Conservation (phyloP, 2,329 filamentous ascomycete species). For the Verticillium nonalfalfae region DNA sequence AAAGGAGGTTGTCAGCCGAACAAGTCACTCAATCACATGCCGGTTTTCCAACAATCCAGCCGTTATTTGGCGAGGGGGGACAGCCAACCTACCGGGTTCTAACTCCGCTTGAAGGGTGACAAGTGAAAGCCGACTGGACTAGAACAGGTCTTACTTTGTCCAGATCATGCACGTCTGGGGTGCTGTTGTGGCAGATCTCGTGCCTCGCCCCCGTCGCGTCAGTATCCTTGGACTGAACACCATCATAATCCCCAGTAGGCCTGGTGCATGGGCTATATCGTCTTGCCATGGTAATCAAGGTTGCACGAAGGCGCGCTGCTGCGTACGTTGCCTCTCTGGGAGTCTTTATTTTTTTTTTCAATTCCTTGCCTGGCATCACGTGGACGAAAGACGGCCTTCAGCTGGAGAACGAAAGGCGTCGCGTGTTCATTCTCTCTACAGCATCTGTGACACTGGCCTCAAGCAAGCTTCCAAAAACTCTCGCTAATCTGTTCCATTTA, state of each 20-base stretch:
- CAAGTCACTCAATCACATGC: not conserved
- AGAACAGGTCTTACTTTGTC: conserved; percentile 2
- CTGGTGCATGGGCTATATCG: not conserved
- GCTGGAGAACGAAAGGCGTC: not conserved
- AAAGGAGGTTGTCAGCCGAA: not conserved
- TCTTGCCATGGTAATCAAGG: not conserved
- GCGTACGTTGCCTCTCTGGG: too few species aligned
- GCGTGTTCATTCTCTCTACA: not conserved
- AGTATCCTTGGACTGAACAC: not conserved
- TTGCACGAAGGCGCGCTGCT: not conserved
- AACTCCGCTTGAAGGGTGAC: not conserved
- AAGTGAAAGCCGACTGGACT: not conserved
- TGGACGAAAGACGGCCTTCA: not conserved
- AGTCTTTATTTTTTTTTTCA: too few species aligned
- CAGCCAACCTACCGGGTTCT: not conserved
- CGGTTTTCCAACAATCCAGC: not conserved
- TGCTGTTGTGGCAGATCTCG: conserved; percentile 6
- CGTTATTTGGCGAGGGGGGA: not conserved
- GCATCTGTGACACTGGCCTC: not conserved
- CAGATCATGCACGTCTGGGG: conserved; percentile 9
- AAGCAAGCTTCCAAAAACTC: not conserved
- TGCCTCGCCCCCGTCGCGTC: not conserved
- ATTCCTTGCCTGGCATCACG: too few species aligned
- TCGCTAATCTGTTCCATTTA: conserved; percentile 13
- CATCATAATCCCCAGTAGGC: not conserved